Percentiles rank a stretch among this genome's conserved stretches.
Conservation (phyloP, 495 filamentous ascomycete genomes). For the Xylaria palmicola region DNA sequence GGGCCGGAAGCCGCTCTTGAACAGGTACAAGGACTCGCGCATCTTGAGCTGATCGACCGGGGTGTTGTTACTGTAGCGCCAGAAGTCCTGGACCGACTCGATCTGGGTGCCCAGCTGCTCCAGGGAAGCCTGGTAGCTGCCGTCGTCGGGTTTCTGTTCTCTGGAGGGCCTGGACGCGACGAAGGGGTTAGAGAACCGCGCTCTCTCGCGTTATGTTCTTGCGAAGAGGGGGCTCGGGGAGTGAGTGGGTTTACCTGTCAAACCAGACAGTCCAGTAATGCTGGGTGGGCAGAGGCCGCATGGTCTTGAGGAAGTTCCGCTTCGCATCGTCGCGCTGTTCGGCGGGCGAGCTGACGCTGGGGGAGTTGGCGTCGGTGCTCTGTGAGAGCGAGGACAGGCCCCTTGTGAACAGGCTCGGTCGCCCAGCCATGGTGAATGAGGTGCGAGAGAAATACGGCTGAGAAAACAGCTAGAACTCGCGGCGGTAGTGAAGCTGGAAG, state of each 20-base stretch:
- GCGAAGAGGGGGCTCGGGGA: neutral
- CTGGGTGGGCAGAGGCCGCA: slow-evolving; percentile 58
- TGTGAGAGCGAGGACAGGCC: slow-evolving; percentile 53
- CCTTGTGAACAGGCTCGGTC: slow-evolving; percentile 54
- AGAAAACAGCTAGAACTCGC: too few species aligned
- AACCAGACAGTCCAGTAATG: slow-evolving; percentile 64
- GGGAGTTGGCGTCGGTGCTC: slow-evolving; percentile 48
- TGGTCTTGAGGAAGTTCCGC: slow-evolving; percentile 58
- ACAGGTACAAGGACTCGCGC: slow-evolving; percentile 81
- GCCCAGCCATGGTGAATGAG: slow-evolving; percentile 40
- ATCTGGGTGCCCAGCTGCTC: slow-evolving; percentile 67
- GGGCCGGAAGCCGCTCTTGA: slow-evolving; percentile 81
- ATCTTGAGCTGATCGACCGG: slow-evolving; percentile 72
- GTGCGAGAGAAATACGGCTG: too few species aligned
- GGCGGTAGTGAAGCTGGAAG: neutral
- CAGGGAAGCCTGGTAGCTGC: slow-evolving; percentile 61
- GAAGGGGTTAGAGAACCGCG: slow-evolving; percentile 12
- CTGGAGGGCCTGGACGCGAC: slow-evolving; percentile 37
- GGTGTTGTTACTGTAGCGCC: slow-evolving; percentile 87
- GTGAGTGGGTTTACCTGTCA: slow-evolving; percentile 39
- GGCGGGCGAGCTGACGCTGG: slow-evolving; percentile 51
- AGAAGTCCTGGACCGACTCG: slow-evolving; percentile 77
- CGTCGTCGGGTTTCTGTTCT: slow-evolving; percentile 38
- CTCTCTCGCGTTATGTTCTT: neutral
- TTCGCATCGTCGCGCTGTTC: slow-evolving; percentile 60